Percentiles rank a stretch among this genome's conserved stretches.
Conservation (phyloP, 2,329 filamentous ascomycete species). For the Colletotrichum scovillei region DNA sequence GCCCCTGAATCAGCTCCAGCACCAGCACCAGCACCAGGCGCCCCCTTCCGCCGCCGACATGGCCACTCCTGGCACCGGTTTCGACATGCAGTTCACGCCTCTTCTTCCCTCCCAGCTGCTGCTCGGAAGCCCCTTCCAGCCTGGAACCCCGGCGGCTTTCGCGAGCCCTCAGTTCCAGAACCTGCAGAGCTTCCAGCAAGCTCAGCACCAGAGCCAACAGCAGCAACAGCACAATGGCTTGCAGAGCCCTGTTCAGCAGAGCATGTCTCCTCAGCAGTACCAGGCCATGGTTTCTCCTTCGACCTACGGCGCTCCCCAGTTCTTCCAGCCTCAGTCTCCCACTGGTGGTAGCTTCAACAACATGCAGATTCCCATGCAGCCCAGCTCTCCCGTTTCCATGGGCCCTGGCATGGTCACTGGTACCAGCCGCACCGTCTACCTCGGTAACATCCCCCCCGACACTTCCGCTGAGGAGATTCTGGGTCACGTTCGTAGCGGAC, state of each 20-base stretch:
- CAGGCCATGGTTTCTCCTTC: constrained; percentile 89
- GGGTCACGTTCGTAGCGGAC: constrained; percentile 94
- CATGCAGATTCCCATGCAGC: constrained; percentile 65
- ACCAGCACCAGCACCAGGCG: constrained; percentile 46
- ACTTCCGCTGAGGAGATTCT: constrained; percentile 97
- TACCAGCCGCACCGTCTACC: constrained; percentile 95
- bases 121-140: constrained; percentile 95
- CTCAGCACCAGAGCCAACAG: constrained; percentile 62
- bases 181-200: constrained; percentile 79
- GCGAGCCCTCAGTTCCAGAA: constrained; percentile 92
- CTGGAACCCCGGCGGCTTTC: constrained; percentile 90
- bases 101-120: constrained; percentile 94
- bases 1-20: constrained; percentile 41
- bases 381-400: constrained; percentile 81
- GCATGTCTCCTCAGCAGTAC: constrained; percentile 85
- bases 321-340: constrained; percentile 90
- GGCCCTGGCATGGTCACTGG: constrained; percentile 85
- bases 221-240: constrained; percentile 72
- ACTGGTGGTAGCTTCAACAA: constrained; percentile 76
- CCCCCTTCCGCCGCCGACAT: constrained; percentile 75
- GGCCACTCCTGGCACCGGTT: constrained; percentile 87
- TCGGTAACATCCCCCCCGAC: constrained; percentile 98
- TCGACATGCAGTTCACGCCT: constrained; percentile 99
- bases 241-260: constrained; percentile 80
- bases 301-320: constrained; percentile 82